These are phyloP conservation scores for Thalassiosira mediterranea DNA, from an alignment of 352 stramenopile genomes.

Conservation along the genomic window DNA sequence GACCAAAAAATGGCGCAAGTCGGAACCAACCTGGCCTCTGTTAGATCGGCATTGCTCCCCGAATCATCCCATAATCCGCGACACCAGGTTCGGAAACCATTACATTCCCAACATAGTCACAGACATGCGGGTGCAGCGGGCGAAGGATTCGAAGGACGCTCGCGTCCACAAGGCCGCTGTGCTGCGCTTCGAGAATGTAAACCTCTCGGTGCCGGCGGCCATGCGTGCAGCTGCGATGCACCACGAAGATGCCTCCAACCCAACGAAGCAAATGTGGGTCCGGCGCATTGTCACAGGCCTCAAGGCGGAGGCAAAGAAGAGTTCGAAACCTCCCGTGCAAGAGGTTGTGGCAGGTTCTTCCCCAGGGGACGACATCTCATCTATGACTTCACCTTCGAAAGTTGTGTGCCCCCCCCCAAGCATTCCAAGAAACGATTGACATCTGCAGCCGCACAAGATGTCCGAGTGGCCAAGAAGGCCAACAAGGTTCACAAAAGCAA, in stretches of 20 bases:
- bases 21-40: too few species aligned
- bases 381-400: too few species aligned
- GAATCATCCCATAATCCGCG: background rate
- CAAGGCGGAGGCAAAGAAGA: background rate
- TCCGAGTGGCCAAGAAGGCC: background rate
- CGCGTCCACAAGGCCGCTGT: too few species aligned
- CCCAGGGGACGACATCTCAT: background rate
- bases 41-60: too few species aligned
- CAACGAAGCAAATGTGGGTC: background rate
- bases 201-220: background rate
- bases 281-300: background rate
- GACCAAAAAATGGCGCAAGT: too few species aligned
- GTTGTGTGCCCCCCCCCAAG: background rate
- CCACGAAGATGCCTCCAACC: background rate
- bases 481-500: slow-evolving; percentile 1
- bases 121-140: background rate
- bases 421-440: background rate
- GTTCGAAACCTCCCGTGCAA: background rate
- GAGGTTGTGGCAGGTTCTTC: background rate
- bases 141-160: background rate
- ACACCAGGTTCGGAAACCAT: background rate
- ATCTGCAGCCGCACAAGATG: background rate
- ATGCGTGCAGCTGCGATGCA: background rate
- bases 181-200: background rate
- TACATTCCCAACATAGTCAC: background rate